These are phyloP conservation scores for Berkeleyomyces basicola DNA, from an alignment of 2,329 filamentous ascomycete species.

Conservation along the genomic window DNA sequence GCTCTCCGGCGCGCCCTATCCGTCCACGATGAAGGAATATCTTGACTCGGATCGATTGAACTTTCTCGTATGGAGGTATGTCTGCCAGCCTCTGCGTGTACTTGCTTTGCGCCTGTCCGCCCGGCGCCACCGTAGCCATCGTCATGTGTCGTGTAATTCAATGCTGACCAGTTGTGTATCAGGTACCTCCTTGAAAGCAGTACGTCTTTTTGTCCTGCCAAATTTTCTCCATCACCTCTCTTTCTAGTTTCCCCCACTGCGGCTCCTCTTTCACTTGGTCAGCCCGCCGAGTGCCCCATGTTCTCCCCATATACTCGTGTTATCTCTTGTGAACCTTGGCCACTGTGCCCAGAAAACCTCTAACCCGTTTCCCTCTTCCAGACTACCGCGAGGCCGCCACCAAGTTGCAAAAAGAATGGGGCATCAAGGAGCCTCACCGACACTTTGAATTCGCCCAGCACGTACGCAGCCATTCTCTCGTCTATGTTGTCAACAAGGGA, in stretches of 20 bases:
- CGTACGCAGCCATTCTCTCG: constrained; percentile 47
- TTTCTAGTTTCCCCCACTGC: background rate
- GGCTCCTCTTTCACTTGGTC: background rate
- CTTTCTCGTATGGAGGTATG: constrained; percentile 56
- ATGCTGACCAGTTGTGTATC: constrained; percentile 15
- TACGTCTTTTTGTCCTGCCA: constrained; percentile 27
- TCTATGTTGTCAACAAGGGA: constrained; percentile 46
- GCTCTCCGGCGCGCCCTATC: constrained; percentile 5
- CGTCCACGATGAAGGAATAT: constrained; percentile 39
- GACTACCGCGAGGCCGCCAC: constrained; percentile 52
- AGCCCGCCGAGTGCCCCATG: too few species aligned
- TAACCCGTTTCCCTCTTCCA: constrained; percentile 20
- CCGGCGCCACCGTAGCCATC: background rate
- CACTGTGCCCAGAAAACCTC: background rate
- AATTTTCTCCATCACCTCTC: background rate
- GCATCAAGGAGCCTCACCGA: constrained; percentile 43
- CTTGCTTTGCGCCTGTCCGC: background rate
- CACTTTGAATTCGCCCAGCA: constrained; percentile 47
- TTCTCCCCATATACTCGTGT: too few species aligned
- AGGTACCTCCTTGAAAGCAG: constrained; percentile 47
- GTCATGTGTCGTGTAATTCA: background rate
- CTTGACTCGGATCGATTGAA: constrained; percentile 52
- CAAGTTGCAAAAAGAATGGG: constrained; percentile 54
- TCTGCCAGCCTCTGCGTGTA: constrained; percentile 15
- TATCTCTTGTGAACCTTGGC: too few species aligned